Percentiles rank a stretch among this genome's conserved stretches.
Evolutionary conservation across 2,329 filamentous ascomycete species (phyloP).

Genomic region (Aspergillus pseudonomiae): DNA sequence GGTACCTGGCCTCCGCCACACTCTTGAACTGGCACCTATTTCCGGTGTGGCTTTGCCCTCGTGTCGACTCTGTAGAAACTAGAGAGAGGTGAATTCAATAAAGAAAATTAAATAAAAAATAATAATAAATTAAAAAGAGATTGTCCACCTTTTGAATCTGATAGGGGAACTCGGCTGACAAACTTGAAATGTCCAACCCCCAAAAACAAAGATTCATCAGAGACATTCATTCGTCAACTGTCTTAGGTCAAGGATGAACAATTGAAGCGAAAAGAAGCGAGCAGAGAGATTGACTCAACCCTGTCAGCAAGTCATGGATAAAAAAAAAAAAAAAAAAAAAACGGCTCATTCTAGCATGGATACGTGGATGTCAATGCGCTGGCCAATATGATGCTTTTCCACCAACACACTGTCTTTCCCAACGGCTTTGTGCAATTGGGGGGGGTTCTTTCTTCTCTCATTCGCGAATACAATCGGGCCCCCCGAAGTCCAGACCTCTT

Average conservation of each 20-base stretch:
- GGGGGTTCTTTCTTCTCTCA: background rate
- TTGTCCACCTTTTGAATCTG: background rate
- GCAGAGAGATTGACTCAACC: background rate
- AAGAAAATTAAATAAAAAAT: background rate
- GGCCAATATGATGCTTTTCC: background rate
- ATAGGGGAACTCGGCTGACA: background rate
- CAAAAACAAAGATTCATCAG: background rate
- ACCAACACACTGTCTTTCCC: background rate
- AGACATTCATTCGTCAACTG: background rate
- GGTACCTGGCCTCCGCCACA: background rate
- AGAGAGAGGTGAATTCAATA: background rate
- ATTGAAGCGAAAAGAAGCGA: background rate
- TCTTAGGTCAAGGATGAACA: background rate
- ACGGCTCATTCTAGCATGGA: background rate
- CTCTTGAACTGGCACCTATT: background rate
- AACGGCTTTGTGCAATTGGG: background rate
- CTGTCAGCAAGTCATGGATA: background rate
- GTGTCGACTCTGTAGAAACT: too few relatives aligned
- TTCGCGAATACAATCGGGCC: background rate
- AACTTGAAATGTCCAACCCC: background rate
- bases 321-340: constrained; percentile 15
- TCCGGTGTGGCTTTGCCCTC: background rate
- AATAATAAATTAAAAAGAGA: background rate
- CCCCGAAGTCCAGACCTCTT: background rate
- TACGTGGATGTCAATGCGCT: background rate